Conservation (phyloP, 805 yeast species). For the Ogataea saltuana region DNA sequence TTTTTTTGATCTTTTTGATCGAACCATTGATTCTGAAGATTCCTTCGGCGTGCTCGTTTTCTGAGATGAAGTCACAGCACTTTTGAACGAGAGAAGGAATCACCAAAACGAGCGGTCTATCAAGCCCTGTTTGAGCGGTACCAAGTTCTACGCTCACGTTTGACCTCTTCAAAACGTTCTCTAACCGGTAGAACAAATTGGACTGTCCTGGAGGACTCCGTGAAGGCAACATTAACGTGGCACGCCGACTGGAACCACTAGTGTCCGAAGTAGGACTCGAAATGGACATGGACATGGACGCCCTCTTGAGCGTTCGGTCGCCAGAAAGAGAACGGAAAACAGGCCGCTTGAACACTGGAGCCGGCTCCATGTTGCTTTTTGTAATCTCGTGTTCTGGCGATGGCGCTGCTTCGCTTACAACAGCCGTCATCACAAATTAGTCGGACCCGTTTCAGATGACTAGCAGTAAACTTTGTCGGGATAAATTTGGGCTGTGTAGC, state of each 20-base stretch:
- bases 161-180: conserved; percentile 27
- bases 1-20: conserved; percentile 33
- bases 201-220: conserved; percentile 11
- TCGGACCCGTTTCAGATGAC: conserved; percentile 1
- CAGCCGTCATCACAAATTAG: conserved; percentile 4
- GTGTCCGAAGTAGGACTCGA: conserved; percentile 16
- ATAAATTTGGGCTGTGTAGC: no score
- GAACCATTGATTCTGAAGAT: conserved; percentile 41
- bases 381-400: conserved; percentile 1
- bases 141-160: conserved; percentile 10
- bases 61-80: conserved; percentile 33
- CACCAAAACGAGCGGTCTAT: conserved; percentile 6
- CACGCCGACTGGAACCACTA: conserved; percentile 8
- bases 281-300: conserved; percentile 18
- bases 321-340: conserved; percentile 23
- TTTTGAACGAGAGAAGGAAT: conserved; percentile 36
- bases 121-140: conserved; percentile 7
- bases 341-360: conserved; percentile 16
- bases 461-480: no score
- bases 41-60: conserved; percentile 34
- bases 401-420: conserved; percentile 3
- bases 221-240: conserved; percentile 10
- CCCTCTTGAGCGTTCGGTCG: conserved; percentile 14
- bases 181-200: conserved; percentile 19
- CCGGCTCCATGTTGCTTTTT: conserved; percentile 2